phyloP scores from a whole-genome alignment of 2,329 filamentous ascomycete genomes.

The Calonectria montana region DNA sequence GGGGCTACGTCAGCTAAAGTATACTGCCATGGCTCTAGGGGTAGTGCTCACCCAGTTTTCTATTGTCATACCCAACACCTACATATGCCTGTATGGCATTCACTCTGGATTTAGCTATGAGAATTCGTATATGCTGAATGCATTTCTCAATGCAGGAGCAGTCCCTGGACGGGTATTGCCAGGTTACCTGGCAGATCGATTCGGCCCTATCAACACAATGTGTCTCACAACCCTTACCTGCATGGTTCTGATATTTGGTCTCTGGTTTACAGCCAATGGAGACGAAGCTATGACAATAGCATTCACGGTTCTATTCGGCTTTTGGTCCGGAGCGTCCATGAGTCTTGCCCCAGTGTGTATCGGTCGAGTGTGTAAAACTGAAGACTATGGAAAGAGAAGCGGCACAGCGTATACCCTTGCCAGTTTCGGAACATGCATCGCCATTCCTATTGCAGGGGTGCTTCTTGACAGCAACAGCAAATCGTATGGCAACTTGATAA shows the following conservation, averaged over 20 bases:
- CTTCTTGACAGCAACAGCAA: conserved; percentile 8
- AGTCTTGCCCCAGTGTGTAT: conserved; percentile 78
- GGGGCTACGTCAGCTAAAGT: conserved; percentile 63
- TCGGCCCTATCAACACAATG: conserved; percentile 78
- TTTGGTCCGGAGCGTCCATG: conserved; percentile 77
- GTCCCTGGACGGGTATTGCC: conserved; percentile 76
- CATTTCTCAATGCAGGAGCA: conserved; percentile 77
- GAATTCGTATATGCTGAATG: conserved; percentile 74
- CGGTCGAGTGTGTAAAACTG: conserved; percentile 75
- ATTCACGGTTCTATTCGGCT: conserved; percentile 75
- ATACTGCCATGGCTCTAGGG: conserved; percentile 62
- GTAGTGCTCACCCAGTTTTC: conserved; percentile 69
- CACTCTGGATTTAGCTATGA: conserved; percentile 55
- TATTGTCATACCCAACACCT: conserved; percentile 74
- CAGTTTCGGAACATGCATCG: conserved; percentile 67
- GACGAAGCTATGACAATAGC: conserved; percentile 63
- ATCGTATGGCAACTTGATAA: conserved; percentile 19
- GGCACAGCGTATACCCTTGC: conserved; percentile 77
- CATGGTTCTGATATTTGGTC: conserved; percentile 61
- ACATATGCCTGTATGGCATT: conserved; percentile 74
- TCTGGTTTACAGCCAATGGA: conserved; percentile 67
- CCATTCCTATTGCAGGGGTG: conserved; percentile 68
- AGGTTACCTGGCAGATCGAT: conserved; percentile 70
- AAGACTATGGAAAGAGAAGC: conserved; percentile 76
- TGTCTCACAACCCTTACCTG: conserved; percentile 63